Percentiles rank a stretch among this genome's conserved stretches.
These are phyloP conservation scores for Oenanthe sinensis DNA, from an alignment of 129 eudicot species.

Conservation along the genomic window DNA sequence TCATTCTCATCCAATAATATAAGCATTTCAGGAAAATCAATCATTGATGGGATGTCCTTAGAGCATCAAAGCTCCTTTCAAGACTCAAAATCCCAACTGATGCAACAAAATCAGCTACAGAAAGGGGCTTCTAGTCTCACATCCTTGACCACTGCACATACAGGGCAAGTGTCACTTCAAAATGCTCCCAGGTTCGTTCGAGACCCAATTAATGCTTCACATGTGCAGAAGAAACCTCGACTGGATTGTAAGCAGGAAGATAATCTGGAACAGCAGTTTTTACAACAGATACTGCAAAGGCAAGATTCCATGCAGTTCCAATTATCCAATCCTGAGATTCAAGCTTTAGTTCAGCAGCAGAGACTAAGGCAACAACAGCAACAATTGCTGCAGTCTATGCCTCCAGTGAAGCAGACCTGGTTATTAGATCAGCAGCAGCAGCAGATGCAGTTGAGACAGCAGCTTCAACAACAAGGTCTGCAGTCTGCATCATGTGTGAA, in stretches of 20 bases:
- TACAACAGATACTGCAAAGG: slow-evolving; percentile 71
- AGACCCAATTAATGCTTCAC: slow-evolving; percentile 47
- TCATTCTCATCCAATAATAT: slow-evolving; percentile 80
- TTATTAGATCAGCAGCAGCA: slow-evolving; percentile 65
- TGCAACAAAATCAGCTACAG: slow-evolving; percentile 36
- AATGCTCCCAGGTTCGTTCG: slow-evolving; percentile 57
- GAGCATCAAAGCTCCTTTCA: slow-evolving; percentile 54
- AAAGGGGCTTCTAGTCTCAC: slow-evolving; percentile 56
- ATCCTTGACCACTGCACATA: slow-evolving; percentile 43
- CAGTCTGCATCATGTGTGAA: slow-evolving; percentile 55
- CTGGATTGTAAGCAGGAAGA: slow-evolving; percentile 83
- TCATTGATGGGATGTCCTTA: slow-evolving; percentile 59
- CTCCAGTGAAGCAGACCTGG: slow-evolving; percentile 78
- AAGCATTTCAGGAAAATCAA: slow-evolving; percentile 74
- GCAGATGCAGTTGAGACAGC: slow-evolving; percentile 46
- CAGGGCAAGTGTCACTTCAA: slow-evolving; percentile 47
- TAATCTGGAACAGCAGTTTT: slow-evolving; percentile 63
- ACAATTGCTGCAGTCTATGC: slow-evolving; percentile 67
- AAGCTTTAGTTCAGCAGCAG: slow-evolving; percentile 72
- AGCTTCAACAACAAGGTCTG: slow-evolving; percentile 53
- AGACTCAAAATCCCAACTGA: slow-evolving; percentile 44
- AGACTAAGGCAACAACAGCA: slow-evolving; percentile 73
- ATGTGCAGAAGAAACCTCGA: slow-evolving; percentile 88
- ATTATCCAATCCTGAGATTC: slow-evolving; percentile 70
- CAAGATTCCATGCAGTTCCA: slow-evolving; percentile 76